phyloP scores from a whole-genome alignment of 1,284 basidiomycete species.

The Mycena citricolor region DNA sequence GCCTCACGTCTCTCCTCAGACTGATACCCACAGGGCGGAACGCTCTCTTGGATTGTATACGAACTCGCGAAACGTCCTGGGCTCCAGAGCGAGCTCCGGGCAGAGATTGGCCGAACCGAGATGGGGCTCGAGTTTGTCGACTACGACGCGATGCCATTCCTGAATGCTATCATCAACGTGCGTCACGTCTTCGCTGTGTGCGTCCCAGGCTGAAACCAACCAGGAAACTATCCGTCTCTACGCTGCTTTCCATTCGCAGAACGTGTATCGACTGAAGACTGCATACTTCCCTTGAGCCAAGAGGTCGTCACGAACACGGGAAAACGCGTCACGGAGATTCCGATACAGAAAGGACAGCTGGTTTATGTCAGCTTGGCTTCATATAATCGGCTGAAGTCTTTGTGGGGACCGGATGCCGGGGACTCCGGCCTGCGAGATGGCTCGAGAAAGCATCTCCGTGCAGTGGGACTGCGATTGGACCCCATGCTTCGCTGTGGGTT shows the following conservation, averaged over 20 bases:
- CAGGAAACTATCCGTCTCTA: constrained; percentile 11
- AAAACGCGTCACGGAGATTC: constrained; percentile 7
- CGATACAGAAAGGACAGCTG: constrained; percentile 12
- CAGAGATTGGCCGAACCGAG: constrained; percentile 35
- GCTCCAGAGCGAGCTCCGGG: constrained; percentile 19
- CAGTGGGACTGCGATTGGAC: constrained; percentile 18
- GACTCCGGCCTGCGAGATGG: constrained; percentile 16
- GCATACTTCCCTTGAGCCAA: constrained; percentile 11
- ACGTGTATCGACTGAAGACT: constrained; percentile 9
- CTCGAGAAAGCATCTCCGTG: constrained; percentile 9
- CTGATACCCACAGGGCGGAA: constrained; percentile 10
- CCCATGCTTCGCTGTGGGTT: constrained; percentile 9
- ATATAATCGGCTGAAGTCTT: constrained; percentile 7
- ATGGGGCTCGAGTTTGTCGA: constrained; percentile 41
- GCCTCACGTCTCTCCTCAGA: not conserved
- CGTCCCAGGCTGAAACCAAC: no score
- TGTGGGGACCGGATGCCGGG: constrained; percentile 9
- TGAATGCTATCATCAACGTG: constrained; percentile 55
- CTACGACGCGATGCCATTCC: constrained; percentile 48
- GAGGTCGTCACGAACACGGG: constrained; percentile 6
- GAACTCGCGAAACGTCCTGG: constrained; percentile 19
- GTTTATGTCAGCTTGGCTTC: constrained; percentile 6
- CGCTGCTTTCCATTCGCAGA: constrained; percentile 47
- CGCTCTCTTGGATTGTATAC: constrained; percentile 18
- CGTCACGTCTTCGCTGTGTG: not conserved